These are phyloP conservation scores for Pascua sp. DNA, from an alignment of 1,284 basidiomycete genomes.

Conservation along the genomic window DNA sequence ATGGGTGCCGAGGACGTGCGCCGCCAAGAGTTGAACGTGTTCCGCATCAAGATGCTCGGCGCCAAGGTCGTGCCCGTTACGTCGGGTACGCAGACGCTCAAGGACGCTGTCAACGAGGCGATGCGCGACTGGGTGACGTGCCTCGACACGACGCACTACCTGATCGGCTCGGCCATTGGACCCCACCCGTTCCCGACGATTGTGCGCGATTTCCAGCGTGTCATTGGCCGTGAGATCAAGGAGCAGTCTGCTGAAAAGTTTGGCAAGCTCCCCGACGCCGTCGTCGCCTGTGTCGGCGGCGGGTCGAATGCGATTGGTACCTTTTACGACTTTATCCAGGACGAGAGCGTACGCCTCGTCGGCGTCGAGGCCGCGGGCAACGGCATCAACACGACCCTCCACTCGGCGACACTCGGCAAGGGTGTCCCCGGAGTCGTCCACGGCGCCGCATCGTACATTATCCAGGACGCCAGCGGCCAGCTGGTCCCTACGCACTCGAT, in stretches of 20 bases:
- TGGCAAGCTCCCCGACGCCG: slow-evolving; percentile 86
- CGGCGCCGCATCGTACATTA: slow-evolving; percentile 86
- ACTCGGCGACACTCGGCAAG: slow-evolving; percentile 87
- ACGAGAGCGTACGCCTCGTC: slow-evolving; percentile 74
- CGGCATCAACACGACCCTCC: slow-evolving; percentile 78
- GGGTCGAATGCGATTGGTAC: slow-evolving; percentile 97
- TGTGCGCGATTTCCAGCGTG: slow-evolving; percentile 94
- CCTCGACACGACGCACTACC: slow-evolving; percentile 87
- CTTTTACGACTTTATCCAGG: slow-evolving; percentile 89
- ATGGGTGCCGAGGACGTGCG: slow-evolving; percentile 99
- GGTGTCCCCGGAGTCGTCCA: slow-evolving; percentile 94
- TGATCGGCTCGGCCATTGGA: slow-evolving; percentile 94
- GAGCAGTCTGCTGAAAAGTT: slow-evolving; percentile 68
- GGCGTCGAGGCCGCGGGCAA: slow-evolving; percentile 97
- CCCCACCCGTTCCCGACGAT: slow-evolving; percentile 99
- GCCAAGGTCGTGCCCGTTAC: slow-evolving; percentile 90
- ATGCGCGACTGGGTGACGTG: slow-evolving; percentile 99
- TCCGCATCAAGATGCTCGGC: slow-evolving; percentile 96
- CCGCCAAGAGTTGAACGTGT: slow-evolving; percentile 92
- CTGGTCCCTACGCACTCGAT: slow-evolving; percentile 97
- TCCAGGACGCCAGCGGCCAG: slow-evolving; percentile 84
- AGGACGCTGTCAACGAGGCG: slow-evolving; percentile 97
- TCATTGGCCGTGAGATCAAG: slow-evolving; percentile 95
- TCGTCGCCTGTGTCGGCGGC: slow-evolving; percentile 96
- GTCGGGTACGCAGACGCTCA: slow-evolving; percentile 90